phyloP scores from a whole-genome alignment of 2,329 filamentous ascomycete species.

The Diaporthe ampelina region DNA sequence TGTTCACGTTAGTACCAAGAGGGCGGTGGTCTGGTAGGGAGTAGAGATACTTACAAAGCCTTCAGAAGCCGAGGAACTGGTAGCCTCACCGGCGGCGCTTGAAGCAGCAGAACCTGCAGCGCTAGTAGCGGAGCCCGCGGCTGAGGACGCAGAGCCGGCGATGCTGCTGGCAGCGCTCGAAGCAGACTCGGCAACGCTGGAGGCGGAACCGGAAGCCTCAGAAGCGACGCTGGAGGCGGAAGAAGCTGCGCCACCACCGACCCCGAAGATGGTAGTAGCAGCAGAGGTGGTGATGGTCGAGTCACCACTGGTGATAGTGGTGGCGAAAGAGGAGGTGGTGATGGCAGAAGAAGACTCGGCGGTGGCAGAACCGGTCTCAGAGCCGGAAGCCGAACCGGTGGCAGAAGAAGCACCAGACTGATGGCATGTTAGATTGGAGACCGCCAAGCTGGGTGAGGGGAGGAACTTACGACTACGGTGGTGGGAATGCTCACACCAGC shows the following conservation, averaged over 20 bases:
- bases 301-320: constrained; percentile 52
- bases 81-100: not conserved
- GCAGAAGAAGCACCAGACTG: constrained; percentile 44
- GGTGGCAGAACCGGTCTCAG: constrained; percentile 27
- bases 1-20: constrained; percentile 34
- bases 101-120: constrained; percentile 35
- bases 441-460: not conserved
- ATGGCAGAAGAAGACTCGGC: constrained; percentile 44
- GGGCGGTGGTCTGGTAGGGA: not conserved
- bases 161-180: constrained; percentile 43
- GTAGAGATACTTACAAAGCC: constrained; percentile 46
- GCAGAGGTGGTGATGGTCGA: constrained; percentile 53
- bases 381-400: constrained; percentile 40
- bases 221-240: constrained; percentile 43
- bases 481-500: constrained; percentile 55
- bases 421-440: not conserved
- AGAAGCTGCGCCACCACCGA: constrained; percentile 43
- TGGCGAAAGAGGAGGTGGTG: constrained; percentile 56
- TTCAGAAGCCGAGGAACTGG: constrained; percentile 41
- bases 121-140: constrained; percentile 40
- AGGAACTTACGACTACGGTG: constrained; percentile 44
- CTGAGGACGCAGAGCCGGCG: constrained; percentile 42
- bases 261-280: constrained; percentile 52
- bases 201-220: constrained; percentile 42
- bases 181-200: constrained; percentile 46